These are phyloP conservation scores for Termitomyces titanicus DNA, from an alignment of 768 basidiomycete species.

Conservation along the genomic window DNA sequence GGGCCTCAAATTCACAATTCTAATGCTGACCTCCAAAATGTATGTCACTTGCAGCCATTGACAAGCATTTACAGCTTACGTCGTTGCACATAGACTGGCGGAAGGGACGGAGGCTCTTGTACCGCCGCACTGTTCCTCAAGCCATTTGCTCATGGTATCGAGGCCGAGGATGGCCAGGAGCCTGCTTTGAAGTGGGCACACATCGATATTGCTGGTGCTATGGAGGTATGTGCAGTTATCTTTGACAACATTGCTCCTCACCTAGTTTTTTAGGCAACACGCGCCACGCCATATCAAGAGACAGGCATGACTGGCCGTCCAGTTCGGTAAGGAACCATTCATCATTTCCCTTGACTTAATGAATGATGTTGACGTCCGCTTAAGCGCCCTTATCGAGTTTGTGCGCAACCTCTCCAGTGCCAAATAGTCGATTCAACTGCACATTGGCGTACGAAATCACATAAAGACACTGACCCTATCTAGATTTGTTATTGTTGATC, in stretches of 20 bases:
- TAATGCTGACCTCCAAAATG: constrained; percentile 83
- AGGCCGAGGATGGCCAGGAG: constrained; percentile 52
- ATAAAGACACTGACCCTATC: not conserved
- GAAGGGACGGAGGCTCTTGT: constrained; percentile 64
- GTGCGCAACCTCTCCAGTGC: constrained; percentile 29
- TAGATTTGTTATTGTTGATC: not conserved
- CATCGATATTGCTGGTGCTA: constrained; percentile 76
- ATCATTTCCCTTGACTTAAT: not conserved
- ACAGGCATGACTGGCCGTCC: constrained; percentile 81
- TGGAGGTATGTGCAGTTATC: constrained; percentile 52
- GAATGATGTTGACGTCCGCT: not conserved
- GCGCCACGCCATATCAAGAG: constrained; percentile 59
- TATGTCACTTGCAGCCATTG: constrained; percentile 21
- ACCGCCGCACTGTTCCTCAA: constrained; percentile 89
- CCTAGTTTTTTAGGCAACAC: constrained; percentile 35
- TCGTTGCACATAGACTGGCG: constrained; percentile 50
- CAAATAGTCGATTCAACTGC: constrained; percentile 9
- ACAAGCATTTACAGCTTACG: not conserved
- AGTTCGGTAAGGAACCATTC: constrained; percentile 53
- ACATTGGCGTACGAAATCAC: too few relatives aligned
- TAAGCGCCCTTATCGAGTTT: constrained; percentile 38
- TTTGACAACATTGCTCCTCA: not conserved
- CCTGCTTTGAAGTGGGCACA: constrained; percentile 78
- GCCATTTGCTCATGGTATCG: constrained; percentile 73
- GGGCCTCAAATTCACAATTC: constrained; percentile 71